phyloP scores from a whole-genome alignment of 306 rosid species.

The Rosa multiflora region DNA sequence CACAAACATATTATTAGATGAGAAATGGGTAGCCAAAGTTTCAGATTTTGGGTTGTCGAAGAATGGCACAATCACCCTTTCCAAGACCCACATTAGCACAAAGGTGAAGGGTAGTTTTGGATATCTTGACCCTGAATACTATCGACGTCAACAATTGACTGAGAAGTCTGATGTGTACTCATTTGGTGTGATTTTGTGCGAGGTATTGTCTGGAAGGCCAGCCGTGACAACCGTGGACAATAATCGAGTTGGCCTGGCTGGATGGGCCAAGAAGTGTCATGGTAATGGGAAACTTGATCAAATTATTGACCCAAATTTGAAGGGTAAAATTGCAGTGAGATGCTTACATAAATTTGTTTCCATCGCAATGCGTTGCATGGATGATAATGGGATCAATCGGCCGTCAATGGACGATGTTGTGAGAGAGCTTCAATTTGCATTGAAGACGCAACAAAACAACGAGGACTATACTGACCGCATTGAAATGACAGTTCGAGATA shows the following conservation, averaged over 20 bases:
- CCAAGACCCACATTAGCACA: conserved; percentile 37
- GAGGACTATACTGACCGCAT: no score
- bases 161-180: conserved; percentile 62
- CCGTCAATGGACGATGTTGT: conserved; percentile 34
- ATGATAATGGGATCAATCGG: conserved; percentile 26
- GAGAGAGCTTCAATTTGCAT: conserved; percentile 25
- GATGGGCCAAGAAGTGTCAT: not conserved
- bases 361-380: conserved; percentile 16
- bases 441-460: conserved; percentile 17
- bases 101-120: conserved; percentile 28
- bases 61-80: conserved; percentile 12
- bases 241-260: not conserved
- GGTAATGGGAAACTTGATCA: not conserved
- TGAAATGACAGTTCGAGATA: no score
- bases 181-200: conserved; percentile 52
- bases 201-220: conserved; percentile 43
- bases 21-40: conserved; percentile 40
- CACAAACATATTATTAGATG: conserved; percentile 34
- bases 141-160: conserved; percentile 29
- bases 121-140: conserved; percentile 35
- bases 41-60: conserved; percentile 48
- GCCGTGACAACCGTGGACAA: conserved; percentile 1
- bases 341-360: conserved; percentile 15
- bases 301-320: conserved; percentile 13
- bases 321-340: conserved; percentile 5